Evolutionary conservation across 2,329 filamentous ascomycete species (phyloP), one percentile per base, ranked within the genome.

Genomic region (Trichoderma koningiopsis): DNA sequence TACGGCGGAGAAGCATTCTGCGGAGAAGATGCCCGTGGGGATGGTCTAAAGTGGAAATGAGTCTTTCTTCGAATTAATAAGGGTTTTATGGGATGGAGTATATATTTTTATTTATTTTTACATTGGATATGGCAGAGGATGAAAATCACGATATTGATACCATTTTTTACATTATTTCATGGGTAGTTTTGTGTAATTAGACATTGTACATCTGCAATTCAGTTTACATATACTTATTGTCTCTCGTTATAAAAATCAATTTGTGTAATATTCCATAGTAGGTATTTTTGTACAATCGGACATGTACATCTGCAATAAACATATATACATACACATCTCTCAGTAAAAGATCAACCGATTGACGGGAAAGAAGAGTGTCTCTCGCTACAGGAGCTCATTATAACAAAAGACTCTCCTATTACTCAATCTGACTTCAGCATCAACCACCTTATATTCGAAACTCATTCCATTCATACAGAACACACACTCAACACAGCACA

Each of bases 1-100:
- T 57, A 74, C 75, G 40, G 72, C 74, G 5, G 78, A 80, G 72
- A 80, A 80, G 76, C 35, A 65, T 19, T 57, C 62, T n/a, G 62
- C 61, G 2, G 61, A 64, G 61, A 64, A 64, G 61, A 58, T 31
- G 5, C 68, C 68, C 24, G 40, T 58, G 11, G 33, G 55, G 35
- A 37, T 19, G 16, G 63, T 68, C 37, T 70, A 11, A 49, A 11
- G n/a, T 6, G 4, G 13, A n/a, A 13, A 19, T 16, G 7, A 19
- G 6, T 27, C 2, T n/a, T 22, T 49, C 47, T 27, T 29, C 3
- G 16, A 31, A 19, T 43, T 22, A 57, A 47, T 56, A 37, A 37
- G n/a, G 56, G 56, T 22, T 24, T 24, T 14, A 49, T 22, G 22
- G 31, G 3, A 22, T 10, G 53, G 37, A 57, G 62, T 65, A 65